phyloP scores from a whole-genome alignment of 169 alveolate genomes.

The Plasmodium coatneyi region DNA sequence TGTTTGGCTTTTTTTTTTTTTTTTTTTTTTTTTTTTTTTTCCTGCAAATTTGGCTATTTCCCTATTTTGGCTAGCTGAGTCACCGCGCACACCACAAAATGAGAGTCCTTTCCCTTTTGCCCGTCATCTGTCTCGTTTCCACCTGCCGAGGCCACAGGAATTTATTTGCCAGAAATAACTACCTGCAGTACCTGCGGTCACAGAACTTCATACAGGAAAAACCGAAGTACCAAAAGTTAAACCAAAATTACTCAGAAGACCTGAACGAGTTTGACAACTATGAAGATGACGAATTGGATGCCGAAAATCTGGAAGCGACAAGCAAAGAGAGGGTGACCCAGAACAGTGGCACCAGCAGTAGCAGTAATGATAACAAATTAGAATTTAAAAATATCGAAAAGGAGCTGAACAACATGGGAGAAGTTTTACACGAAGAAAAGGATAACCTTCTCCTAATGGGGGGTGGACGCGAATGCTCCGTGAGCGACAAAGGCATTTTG shows the following conservation, averaged over 20 bases:
- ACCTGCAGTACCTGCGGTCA: slow-evolving; percentile 46
- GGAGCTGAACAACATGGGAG: slow-evolving; percentile 34
- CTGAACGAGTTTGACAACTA: slow-evolving; percentile 59
- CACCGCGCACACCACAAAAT: background rate
- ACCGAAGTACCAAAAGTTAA: slow-evolving; percentile 5
- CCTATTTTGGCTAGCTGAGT: background rate
- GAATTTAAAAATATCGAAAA: slow-evolving; percentile 52
- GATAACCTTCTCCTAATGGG: slow-evolving; percentile 6
- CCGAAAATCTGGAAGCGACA: background rate
- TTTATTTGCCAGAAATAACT: slow-evolving; percentile 37
- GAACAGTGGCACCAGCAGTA: background rate
- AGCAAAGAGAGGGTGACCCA: background rate
- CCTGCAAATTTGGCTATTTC: background rate
- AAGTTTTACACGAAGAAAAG: background rate
- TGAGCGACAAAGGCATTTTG: slow-evolving; percentile 36
- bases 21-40: slow-evolving; percentile 22
- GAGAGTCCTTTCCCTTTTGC: background rate
- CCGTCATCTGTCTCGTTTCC: slow-evolving; percentile 13
- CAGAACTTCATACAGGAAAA: slow-evolving; percentile 45
- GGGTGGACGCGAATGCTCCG: slow-evolving; percentile 46
- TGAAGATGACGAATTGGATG: slow-evolving; percentile 45
- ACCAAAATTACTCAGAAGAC: slow-evolving; percentile 47
- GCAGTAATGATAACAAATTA: slow-evolving; percentile 7
- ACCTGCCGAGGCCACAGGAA: slow-evolving; percentile 38
- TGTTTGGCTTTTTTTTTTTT: background rate